Evolutionary conservation across 495 filamentous ascomycete genomes (phyloP).

Genomic region (Neurospora discreta): DNA sequence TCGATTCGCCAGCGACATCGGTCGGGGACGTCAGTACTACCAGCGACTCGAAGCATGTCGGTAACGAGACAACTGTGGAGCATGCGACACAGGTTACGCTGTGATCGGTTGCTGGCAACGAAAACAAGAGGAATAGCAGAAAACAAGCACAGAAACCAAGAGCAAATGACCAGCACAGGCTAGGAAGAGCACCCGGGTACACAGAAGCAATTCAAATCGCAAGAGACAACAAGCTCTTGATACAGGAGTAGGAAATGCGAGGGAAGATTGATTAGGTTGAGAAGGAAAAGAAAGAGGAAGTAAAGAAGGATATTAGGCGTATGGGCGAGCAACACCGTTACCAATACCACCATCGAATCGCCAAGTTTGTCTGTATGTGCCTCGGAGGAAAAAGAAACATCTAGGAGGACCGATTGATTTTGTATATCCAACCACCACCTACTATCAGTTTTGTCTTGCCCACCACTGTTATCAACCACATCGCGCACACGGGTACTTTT

Average conservation of each 20-base stretch:
- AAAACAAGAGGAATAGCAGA: neutral
- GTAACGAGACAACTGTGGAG: slow-evolving; percentile 19
- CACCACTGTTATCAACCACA: neutral
- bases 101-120: slow-evolving; percentile 9
- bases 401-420: neutral
- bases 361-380: neutral
- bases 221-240: neutral
- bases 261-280: neutral
- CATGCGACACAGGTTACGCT: slow-evolving; percentile 23
- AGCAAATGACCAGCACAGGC: neutral
- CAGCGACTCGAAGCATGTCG: slow-evolving; percentile 30
- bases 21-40: slow-evolving; percentile 5
- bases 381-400: neutral
- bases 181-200: neutral
- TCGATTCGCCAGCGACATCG: slow-evolving; percentile 24
- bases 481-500: neutral
- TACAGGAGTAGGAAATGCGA: neutral
- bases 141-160: neutral
- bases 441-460: neutral
- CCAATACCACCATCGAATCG: neutral
- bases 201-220: neutral
- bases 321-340: neutral
- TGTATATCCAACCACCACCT: neutral
- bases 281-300: neutral
- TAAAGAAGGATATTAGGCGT: neutral